phyloP scores from a whole-genome alignment of 805 yeast species.

The Vanderwaltozyma verrucispora region DNA sequence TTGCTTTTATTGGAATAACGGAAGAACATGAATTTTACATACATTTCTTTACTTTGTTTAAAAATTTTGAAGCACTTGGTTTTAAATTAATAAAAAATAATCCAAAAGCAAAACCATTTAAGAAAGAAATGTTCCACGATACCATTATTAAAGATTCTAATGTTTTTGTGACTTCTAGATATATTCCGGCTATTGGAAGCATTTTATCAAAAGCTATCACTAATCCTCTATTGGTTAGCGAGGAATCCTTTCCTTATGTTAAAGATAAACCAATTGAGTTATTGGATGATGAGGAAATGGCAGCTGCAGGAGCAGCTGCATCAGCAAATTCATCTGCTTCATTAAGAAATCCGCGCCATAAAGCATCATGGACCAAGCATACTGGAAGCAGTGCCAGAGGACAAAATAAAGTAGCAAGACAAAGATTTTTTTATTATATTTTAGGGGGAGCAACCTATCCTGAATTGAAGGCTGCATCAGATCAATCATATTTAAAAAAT shows the following conservation, averaged over 20 bases:
- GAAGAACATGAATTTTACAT: slow-evolving; percentile 32
- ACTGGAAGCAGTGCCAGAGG: slow-evolving; percentile 11
- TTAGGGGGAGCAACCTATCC: slow-evolving; percentile 87
- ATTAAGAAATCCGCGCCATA: slow-evolving; percentile 58
- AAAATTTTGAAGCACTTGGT: slow-evolving; percentile 50
- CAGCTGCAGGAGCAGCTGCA: slow-evolving; percentile 24
- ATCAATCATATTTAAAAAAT: slow-evolving; percentile 48
- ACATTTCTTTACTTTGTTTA: slow-evolving; percentile 42
- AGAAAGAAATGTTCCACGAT: slow-evolving; percentile 47
- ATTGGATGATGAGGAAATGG: slow-evolving; percentile 28
- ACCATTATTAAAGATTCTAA: slow-evolving; percentile 28
- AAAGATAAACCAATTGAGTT: slow-evolving; percentile 60
- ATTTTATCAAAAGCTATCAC: slow-evolving; percentile 42
- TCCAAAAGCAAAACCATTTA: slow-evolving; percentile 34
- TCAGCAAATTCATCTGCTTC: slow-evolving; percentile 36
- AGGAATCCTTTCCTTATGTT: slow-evolving; percentile 57
- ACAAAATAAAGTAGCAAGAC: slow-evolving; percentile 36
- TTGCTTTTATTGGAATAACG: slow-evolving; percentile 40
- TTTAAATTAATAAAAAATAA: slow-evolving; percentile 40
- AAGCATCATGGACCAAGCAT: slow-evolving; percentile 66
- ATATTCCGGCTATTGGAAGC: slow-evolving; percentile 57
- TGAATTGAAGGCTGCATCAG: slow-evolving; percentile 69
- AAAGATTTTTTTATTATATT: slow-evolving; percentile 65
- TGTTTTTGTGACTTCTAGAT: slow-evolving; percentile 55
- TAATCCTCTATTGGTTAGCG: slow-evolving; percentile 40